Evolutionary conservation across 108 stramenopile species (phyloP).

Genomic region (Aurantiochytrium sp.): DNA sequence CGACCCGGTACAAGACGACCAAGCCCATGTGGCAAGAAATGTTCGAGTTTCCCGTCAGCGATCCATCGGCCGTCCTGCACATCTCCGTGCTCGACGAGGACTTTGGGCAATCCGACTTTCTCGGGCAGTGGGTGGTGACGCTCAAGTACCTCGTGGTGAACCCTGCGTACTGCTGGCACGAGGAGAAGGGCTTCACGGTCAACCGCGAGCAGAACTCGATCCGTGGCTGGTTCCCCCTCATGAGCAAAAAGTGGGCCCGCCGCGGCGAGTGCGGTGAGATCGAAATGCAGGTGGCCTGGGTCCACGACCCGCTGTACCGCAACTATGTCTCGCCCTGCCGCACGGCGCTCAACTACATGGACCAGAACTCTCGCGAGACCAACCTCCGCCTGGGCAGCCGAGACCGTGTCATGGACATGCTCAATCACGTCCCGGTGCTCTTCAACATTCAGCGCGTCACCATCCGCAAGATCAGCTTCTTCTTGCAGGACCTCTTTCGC

Average conservation of each 20-base stretch:
- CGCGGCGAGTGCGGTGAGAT: neutral
- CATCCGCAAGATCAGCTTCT: neutral
- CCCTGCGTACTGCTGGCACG: neutral
- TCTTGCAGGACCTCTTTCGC: conserved; percentile 20
- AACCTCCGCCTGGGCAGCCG: neutral
- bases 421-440: conserved; percentile 8
- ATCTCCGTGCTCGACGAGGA: neutral
- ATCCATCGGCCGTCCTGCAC: neutral
- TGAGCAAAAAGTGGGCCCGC: neutral
- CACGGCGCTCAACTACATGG: neutral
- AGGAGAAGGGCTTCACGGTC: neutral
- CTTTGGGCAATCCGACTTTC: neutral
- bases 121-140: conserved; percentile 30
- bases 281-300: neutral
- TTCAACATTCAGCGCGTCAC: conserved; percentile 27
- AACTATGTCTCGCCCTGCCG: neutral
- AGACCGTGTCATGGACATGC: conserved; percentile 26
- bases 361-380: neutral
- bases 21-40: conserved; percentile 14
- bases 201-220: neutral
- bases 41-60: neutral
- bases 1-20: neutral
- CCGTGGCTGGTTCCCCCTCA: conserved; percentile 8
- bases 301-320: neutral
- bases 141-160: neutral